Evolutionary conservation across 352 stramenopile species (phyloP).

Genomic region (Phytophthora quininea): DNA sequence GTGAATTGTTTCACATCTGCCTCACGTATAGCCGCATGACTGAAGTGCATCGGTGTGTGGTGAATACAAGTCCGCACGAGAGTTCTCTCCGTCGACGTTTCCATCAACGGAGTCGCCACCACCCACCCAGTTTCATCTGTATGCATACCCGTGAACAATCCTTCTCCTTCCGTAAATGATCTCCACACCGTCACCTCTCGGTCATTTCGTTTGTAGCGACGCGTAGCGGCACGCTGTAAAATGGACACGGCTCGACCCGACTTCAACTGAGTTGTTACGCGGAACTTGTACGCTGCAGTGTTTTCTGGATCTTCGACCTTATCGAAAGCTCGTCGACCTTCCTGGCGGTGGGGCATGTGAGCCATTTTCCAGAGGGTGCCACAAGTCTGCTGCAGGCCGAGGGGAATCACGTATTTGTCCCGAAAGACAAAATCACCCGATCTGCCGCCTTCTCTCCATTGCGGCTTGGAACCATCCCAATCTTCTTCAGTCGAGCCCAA

Average conservation of each 20-base stretch:
- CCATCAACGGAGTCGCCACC: not conserved
- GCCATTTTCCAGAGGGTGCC: slow-evolving; percentile 4
- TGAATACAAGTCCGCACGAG: not conserved
- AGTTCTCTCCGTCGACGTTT: not conserved
- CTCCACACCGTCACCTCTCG: not conserved
- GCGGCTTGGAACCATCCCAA: not conserved
- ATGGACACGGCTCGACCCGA: not conserved
- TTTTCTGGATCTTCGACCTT: not conserved
- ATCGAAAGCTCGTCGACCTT: slow-evolving; percentile 3
- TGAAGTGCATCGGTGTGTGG: not conserved
- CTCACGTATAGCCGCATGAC: slow-evolving; percentile 7
- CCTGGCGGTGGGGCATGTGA: slow-evolving; percentile 12
- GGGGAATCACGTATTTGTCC: slow-evolving; percentile 6
- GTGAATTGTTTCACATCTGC: slow-evolving; percentile 2
- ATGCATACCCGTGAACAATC: not conserved
- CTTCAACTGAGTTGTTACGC: not conserved
- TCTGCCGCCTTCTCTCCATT: slow-evolving; percentile 1
- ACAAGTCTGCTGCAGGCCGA: slow-evolving; percentile 15
- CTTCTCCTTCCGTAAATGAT: not conserved
- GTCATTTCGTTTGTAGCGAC: not conserved
- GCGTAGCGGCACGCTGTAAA: not conserved
- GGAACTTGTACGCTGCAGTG: slow-evolving; percentile 13
- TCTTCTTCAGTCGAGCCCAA: slow-evolving; percentile 3
- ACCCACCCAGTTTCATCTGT: not conserved
- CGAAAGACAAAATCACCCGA: slow-evolving; percentile 6